These are phyloP conservation scores for Parmelia sp. DNA, from an alignment of 495 filamentous ascomycete species.

Conservation along the genomic window DNA sequence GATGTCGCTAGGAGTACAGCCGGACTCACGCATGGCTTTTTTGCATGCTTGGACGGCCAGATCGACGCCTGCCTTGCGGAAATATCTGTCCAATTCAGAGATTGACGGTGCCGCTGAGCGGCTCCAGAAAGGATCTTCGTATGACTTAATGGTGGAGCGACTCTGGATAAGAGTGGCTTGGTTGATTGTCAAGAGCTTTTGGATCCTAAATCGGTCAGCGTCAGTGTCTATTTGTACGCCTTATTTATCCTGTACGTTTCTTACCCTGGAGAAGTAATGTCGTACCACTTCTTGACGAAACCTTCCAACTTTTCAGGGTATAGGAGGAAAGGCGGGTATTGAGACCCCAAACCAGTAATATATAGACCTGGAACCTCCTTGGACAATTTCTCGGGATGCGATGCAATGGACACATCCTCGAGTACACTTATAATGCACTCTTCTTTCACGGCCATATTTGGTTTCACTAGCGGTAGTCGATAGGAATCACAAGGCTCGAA, in stretches of 20 bases:
- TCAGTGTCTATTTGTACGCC: not conserved
- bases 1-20: slow-evolving; percentile 40
- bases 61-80: slow-evolving; percentile 50
- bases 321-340: slow-evolving; percentile 15
- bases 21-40: slow-evolving; percentile 49
- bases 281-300: slow-evolving; percentile 6
- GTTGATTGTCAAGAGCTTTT: slow-evolving; percentile 53
- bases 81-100: slow-evolving; percentile 45
- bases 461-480: not conserved
- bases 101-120: slow-evolving; percentile 46
- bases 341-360: slow-evolving; percentile 11
- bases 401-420: slow-evolving; percentile 1
- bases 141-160: slow-evolving; percentile 48
- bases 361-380: slow-evolving; percentile 10
- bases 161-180: slow-evolving; percentile 51
- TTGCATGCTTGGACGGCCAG: slow-evolving; percentile 48
- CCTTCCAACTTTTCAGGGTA: slow-evolving; percentile 1
- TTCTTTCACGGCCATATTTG: not conserved
- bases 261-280: slow-evolving; percentile 10
- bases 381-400: not conserved
- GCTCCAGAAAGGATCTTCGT: slow-evolving; percentile 47
- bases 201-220: slow-evolving; percentile 3
- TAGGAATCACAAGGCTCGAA: slow-evolving; percentile 2
- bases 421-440: not conserved
- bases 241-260: not conserved